Base-by-base conservation (phyloP, 805 yeast species). In the Priceomyces castillae region DNA sequence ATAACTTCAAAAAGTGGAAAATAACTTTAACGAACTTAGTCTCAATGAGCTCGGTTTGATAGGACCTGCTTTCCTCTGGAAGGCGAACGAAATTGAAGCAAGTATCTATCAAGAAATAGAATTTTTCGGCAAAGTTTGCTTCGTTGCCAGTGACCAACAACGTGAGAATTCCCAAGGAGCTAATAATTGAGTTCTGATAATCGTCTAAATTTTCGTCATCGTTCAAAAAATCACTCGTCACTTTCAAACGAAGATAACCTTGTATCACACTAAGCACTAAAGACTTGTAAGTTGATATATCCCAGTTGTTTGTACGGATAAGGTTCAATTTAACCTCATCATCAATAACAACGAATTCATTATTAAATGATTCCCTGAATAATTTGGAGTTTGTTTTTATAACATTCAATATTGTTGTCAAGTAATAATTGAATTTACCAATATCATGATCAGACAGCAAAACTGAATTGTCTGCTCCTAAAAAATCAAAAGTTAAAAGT, bases 271-370 rank as follows among this genome's bases (percentile, higher is more conserved):
- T 59, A 12, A 82, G 46, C 0, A 81, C 53, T 19, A 84, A 65
- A 7, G 80, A 75, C 49, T 82, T 82, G 57, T 83, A 85, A 1
- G 85, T 81, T 0, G 87, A 78, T 65, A 71, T 57, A 26, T 65
- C 69, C 80, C 82, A 76, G 6, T 65, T 57, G 43, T 75, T 70
- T 0, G 65, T 45, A 18, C 57, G 72, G 48, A 72, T 66, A 39
- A 68, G 65, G 46, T 66, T 70, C 52, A 71, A 61, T 54, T 65
- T 76, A 12, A 48, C 57, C 15, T 68, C 66, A 43, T 68, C 72
- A 47, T 73, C 82, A 43, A 82, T 69, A 0, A 78, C 80, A 7
- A 82, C 80, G 38, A 82, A 58, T 48, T 86, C 90, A 20, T 76
- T 65, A 19, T 71, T 74, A 52, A 86, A 74, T 6, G 76, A 60